phyloP scores from a whole-genome alignment of 192 early-diverging fungal species.

The Phlyctochytrium planicorne region DNA sequence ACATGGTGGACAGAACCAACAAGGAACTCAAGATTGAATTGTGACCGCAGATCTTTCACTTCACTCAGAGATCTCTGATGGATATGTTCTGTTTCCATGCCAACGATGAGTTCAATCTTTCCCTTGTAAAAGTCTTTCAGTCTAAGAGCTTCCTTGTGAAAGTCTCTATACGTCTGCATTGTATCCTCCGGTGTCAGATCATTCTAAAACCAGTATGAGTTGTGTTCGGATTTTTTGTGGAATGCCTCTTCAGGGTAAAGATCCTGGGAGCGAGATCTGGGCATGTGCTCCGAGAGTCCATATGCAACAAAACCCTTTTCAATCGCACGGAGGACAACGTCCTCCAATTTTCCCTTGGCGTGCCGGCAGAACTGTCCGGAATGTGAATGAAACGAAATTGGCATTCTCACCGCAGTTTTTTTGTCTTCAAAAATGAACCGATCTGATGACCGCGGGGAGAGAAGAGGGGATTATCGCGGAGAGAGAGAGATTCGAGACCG shows the following conservation, averaged over 20 bases:
- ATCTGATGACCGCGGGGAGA: too few relatives aligned
- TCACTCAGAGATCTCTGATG: constrained; percentile 49
- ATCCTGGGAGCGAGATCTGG: constrained; percentile 69
- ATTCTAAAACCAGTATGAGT: constrained; percentile 42
- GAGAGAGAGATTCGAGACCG: constrained; percentile 23
- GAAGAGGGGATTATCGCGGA: too few relatives aligned
- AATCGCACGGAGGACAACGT: constrained; percentile 77
- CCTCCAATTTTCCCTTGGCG: constrained; percentile 80
- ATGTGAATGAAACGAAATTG: constrained; percentile 87
- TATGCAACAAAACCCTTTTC: constrained; percentile 66
- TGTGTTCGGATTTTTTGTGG: background rate
- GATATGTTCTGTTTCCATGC: constrained; percentile 89
- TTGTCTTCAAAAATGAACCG: too few relatives aligned
- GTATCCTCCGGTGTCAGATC: constrained; percentile 67
- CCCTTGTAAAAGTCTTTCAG: constrained; percentile 64
- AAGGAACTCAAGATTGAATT: constrained; percentile 72
- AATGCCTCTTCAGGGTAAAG: constrained; percentile 89
- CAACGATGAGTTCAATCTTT: constrained; percentile 65
- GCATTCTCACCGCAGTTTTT: constrained; percentile 46
- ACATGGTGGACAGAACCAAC: constrained; percentile 96
- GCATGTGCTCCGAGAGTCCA: constrained; percentile 93
- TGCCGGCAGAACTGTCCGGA: constrained; percentile 96
- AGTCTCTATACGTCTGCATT: constrained; percentile 60
- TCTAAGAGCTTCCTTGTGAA: constrained; percentile 67
- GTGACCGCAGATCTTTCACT: constrained; percentile 46